Evolutionary conservation across 176 grass and related monocot genomes (phyloP).

Genomic region (Guadua angustifolia): DNA sequence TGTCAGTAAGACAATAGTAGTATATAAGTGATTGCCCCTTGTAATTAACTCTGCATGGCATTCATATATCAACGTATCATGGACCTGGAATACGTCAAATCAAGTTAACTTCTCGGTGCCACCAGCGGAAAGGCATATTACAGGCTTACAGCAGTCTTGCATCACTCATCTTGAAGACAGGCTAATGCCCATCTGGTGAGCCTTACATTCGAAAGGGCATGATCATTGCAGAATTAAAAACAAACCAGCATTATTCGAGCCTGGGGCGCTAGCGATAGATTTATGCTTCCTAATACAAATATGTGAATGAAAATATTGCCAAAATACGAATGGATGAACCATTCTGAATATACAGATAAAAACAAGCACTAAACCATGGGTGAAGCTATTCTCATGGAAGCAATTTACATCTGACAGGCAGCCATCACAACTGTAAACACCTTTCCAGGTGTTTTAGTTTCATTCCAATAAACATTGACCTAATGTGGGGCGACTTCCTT

Average conservation of each 20-base stretch:
- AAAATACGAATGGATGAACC: slow-evolving; percentile 41
- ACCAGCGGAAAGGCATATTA: neutral
- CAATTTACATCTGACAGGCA: slow-evolving; percentile 63
- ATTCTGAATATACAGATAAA: slow-evolving; percentile 60
- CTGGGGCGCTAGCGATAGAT: slow-evolving; percentile 31
- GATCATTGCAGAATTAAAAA: slow-evolving; percentile 9
- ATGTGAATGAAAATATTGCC: slow-evolving; percentile 42
- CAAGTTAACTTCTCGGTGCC: too few species aligned
- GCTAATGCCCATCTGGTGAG: neutral
- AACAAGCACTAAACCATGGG: slow-evolving; percentile 52
- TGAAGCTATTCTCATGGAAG: slow-evolving; percentile 49
- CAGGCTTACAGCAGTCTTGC: neutral
- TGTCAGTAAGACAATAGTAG: too few species aligned
- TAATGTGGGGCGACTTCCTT: slow-evolving; percentile 40
- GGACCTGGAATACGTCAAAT: too few species aligned
- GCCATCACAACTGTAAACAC: slow-evolving; percentile 43
- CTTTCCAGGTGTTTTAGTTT: slow-evolving; percentile 42
- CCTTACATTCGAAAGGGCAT: neutral
- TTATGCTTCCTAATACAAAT: slow-evolving; percentile 51
- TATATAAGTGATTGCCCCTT: too few species aligned
- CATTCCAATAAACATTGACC: slow-evolving; percentile 45
- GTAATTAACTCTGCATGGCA: too few species aligned
- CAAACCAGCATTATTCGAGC: slow-evolving; percentile 32
- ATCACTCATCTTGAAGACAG: neutral
- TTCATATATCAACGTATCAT: too few species aligned